Percentiles rank a stretch among this genome's conserved stretches.
Evolutionary conservation across 139 green algal species (phyloP).

Genomic region (Volvox reticuliferus): DNA sequence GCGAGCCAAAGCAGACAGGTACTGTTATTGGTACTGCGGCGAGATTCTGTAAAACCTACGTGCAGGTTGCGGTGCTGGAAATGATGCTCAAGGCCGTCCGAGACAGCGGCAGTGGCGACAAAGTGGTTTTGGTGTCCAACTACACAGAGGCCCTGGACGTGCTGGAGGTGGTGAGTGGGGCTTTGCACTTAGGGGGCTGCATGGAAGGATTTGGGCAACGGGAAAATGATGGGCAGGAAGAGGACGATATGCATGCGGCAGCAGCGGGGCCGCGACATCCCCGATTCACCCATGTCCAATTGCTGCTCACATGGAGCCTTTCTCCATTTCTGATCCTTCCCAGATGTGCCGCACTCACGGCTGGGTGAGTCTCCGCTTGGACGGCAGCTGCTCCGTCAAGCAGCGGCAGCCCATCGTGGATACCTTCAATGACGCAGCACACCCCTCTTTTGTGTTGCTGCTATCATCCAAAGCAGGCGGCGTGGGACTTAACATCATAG

Average conservation of each 20-base stretch:
- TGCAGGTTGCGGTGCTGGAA: conserved; percentile 71
- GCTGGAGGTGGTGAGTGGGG: conserved; percentile 27
- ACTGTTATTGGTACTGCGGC: background rate
- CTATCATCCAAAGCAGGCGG: conserved; percentile 72
- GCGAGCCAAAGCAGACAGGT: background rate
- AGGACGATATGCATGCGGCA: background rate
- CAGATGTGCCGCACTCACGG: conserved; percentile 80
- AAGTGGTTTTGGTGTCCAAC: conserved; percentile 81
- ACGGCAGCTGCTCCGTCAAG: conserved; percentile 86
- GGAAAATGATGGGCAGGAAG: background rate
- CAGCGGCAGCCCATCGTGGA: conserved; percentile 94
- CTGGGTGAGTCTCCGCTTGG: conserved; percentile 89
- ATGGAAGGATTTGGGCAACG: too few relatives aligned
- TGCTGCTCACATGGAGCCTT: too few relatives aligned
- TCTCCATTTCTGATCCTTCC: background rate
- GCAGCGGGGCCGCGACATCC: too few relatives aligned
- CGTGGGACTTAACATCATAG: conserved; percentile 98
- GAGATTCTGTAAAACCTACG: background rate
- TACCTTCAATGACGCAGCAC: conserved; percentile 80
- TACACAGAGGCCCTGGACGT: conserved; percentile 87
- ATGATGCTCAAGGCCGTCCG: conserved; percentile 69
- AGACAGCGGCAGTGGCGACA: conserved; percentile 63
- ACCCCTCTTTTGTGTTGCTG: conserved; percentile 57
- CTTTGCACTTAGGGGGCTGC: too few relatives aligned
- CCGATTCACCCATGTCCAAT: too few relatives aligned